Percentiles rank a stretch among this genome's conserved stretches.
Conservation (phyloP, 1,139 yeast genomes). For the Blastobotrys proliferans region DNA sequence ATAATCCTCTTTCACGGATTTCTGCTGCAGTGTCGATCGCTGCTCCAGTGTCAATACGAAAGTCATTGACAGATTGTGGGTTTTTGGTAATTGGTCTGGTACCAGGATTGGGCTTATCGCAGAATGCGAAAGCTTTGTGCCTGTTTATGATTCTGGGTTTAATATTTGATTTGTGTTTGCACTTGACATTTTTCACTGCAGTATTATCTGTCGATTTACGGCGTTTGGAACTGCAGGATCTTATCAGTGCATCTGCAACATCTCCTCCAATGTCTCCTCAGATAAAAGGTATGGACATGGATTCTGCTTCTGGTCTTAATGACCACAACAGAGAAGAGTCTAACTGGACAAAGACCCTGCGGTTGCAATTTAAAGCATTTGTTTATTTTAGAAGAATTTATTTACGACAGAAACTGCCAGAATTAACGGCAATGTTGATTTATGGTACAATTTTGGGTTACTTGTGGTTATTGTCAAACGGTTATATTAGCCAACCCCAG, state of each 20-base stretch:
- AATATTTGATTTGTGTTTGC: constrained; percentile 54
- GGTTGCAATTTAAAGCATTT: constrained; percentile 11
- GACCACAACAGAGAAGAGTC: background rate
- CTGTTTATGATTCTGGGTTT: constrained; percentile 43
- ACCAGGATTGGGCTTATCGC: constrained; percentile 24
- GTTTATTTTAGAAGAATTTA: constrained; percentile 13
- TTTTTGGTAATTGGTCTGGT: constrained; percentile 26
- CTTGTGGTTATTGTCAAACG: constrained; percentile 12
- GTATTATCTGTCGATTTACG: constrained; percentile 63
- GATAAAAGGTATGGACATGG: background rate
- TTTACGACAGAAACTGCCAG: constrained; percentile 10
- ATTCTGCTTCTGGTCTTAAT: background rate
- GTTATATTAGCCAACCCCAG: constrained; percentile 5
- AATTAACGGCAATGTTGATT: constrained; percentile 6
- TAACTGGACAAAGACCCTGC: constrained; percentile 5
- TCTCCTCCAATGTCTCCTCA: constrained; percentile 1
- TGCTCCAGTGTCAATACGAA: constrained; percentile 36
- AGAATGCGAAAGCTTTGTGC: constrained; percentile 39
- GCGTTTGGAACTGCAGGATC: constrained; percentile 57
- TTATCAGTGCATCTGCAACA: constrained; percentile 29
- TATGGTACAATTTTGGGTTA: constrained; percentile 8
- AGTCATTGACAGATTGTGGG: constrained; percentile 29
- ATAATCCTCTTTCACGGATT: constrained; percentile 38
- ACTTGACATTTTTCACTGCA: constrained; percentile 59
- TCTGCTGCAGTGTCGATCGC: constrained; percentile 36